phyloP scores from a whole-genome alignment of 2,329 filamentous ascomycete genomes.

The Aspergillus jensenii region DNA sequence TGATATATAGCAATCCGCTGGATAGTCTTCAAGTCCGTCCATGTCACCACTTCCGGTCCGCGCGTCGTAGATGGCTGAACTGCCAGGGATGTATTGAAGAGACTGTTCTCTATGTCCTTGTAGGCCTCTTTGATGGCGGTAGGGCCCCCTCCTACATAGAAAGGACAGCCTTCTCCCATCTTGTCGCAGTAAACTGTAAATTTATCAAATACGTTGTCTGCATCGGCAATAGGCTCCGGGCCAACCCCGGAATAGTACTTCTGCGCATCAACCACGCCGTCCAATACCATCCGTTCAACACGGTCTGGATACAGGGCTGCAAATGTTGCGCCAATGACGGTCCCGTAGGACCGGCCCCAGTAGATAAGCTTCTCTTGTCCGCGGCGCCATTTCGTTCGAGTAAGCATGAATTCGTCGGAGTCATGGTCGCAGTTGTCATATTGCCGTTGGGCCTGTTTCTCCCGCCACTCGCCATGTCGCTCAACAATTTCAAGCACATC shows the following conservation, averaged over 20 bases:
- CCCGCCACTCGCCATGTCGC: slow-evolving; percentile 41
- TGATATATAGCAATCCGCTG: slow-evolving; percentile 34
- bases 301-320: slow-evolving; percentile 47
- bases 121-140: slow-evolving; percentile 28
- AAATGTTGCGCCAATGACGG: slow-evolving; percentile 48
- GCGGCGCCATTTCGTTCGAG: slow-evolving; percentile 29
- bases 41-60: slow-evolving; percentile 38
- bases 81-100: slow-evolving; percentile 29
- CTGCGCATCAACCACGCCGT: slow-evolving; percentile 39
- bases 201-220: slow-evolving; percentile 36
- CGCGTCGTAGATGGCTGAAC: slow-evolving; percentile 28
- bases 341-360: slow-evolving; percentile 49
- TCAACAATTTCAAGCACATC: slow-evolving; percentile 41
- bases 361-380: slow-evolving; percentile 36
- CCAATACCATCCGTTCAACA: slow-evolving; percentile 31
- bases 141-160: slow-evolving; percentile 28
- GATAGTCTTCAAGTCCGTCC: slow-evolving; percentile 33
- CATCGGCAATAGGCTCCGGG: slow-evolving; percentile 28
- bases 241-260: slow-evolving; percentile 32
- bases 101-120: slow-evolving; percentile 20
- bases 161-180: slow-evolving; percentile 30
- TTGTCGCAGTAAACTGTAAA: slow-evolving; percentile 34
- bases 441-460: slow-evolving; percentile 26
- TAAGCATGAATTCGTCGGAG: slow-evolving; percentile 18
- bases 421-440: slow-evolving; percentile 22